phyloP scores from a whole-genome alignment of 345 rosid species.

The Dipteronia dyeriana region DNA sequence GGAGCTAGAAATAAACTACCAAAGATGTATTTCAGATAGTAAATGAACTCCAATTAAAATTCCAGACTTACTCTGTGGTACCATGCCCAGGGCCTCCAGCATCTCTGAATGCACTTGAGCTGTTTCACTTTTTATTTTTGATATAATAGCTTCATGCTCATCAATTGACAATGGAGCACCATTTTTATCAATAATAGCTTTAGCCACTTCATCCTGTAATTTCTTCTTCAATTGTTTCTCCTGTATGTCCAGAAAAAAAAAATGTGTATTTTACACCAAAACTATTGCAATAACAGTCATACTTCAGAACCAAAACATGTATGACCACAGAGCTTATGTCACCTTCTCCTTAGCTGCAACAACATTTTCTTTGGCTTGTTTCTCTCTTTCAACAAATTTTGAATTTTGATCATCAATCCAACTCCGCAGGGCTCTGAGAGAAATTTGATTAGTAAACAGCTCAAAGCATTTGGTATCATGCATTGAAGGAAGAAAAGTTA shows the following conservation, averaged over 20 bases:
- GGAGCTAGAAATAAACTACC: background rate
- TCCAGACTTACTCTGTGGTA: slow-evolving; percentile 43
- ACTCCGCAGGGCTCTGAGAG: slow-evolving; percentile 46
- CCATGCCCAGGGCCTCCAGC: slow-evolving; percentile 37
- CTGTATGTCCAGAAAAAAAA: slow-evolving; percentile 33
- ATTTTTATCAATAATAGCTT: slow-evolving; percentile 45
- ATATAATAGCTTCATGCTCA: slow-evolving; percentile 48
- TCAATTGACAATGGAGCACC: slow-evolving; percentile 49
- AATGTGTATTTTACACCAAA: background rate
- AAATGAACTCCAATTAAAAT: slow-evolving; percentile 10
- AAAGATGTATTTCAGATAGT: background rate
- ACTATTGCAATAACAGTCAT: slow-evolving; percentile 7
- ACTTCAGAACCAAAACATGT: slow-evolving; percentile 3
- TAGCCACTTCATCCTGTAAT: slow-evolving; percentile 56
- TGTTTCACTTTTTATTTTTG: slow-evolving; percentile 50
- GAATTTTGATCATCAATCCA: slow-evolving; percentile 63
- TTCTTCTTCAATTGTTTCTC: slow-evolving; percentile 59
- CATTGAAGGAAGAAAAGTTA: background rate
- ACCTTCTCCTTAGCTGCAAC: slow-evolving; percentile 67
- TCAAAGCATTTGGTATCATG: background rate
- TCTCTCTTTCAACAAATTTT: slow-evolving; percentile 39
- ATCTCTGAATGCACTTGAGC: slow-evolving; percentile 53
- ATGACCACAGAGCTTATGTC: background rate
- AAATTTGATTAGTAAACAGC: slow-evolving; percentile 6
- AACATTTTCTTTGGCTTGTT: slow-evolving; percentile 54